Evolutionary conservation across 306 rosid species (phyloP), one percentile per base, ranked within the genome.

Genomic region (Alnus rubra): DNA sequence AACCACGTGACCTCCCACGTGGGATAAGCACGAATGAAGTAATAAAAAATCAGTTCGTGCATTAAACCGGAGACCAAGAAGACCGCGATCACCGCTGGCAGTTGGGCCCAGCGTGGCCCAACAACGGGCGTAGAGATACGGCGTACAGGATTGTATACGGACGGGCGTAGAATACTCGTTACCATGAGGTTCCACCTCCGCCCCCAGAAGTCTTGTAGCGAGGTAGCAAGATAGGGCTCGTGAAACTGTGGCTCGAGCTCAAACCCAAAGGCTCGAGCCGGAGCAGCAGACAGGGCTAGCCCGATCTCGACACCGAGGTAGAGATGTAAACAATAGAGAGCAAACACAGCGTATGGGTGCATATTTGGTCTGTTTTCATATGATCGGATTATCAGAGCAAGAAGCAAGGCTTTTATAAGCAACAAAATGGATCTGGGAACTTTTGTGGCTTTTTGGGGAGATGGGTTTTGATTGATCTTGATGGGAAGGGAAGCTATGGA

Each of bases 181-280:
- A 90, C 94, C 92, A 87, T 85, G 49, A 91, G 96, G 54, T 95
- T 95, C 98, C 94, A 95, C 53, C 98, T 77, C 2, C 82, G 90
- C 11, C 98, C 92, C 98, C 97, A 95, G 7, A 95, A 95, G 68
- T 95, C 94, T 62, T 88, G 97, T 8, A 95, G 93, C 0, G 98
- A 92, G 0, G 94, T 86, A 15, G 83, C 15, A 3, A 91, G 85
- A 55, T 89, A 89, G 0, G 97, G 98, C 68, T 92, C 87, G 16
- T 91, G n/a, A 81, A 83, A 95, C 23, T 87, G 97, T 0, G 88
- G 92, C 48, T 90, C 93, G 0, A 23, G 28, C 28, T 23, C 28
- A 23, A 23, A 23, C 28, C 28, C 28, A 23, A 23, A 23, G 28
- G 28, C 28, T 23, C 28, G 28, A 79, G 79, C 90, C 0, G 93